Evolutionary conservation across 306 rosid species (phyloP).

Genomic region (Gillenia trifoliata): DNA sequence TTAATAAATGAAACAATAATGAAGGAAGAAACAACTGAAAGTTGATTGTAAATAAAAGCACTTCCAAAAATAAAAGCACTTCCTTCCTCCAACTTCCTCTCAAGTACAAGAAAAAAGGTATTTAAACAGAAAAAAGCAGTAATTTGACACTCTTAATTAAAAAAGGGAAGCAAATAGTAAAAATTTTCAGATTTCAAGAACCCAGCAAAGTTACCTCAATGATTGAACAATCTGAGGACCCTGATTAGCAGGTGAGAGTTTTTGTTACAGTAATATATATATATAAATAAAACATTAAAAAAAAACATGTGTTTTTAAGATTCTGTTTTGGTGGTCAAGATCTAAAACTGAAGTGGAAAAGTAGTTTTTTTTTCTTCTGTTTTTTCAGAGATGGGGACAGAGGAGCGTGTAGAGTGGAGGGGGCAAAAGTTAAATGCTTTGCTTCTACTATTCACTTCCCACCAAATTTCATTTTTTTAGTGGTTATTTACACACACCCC

Average conservation of each 20-base stretch:
- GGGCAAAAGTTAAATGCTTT: constrained; percentile 17
- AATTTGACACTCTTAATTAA: background rate
- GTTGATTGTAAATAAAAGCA: background rate
- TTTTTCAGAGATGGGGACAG: background rate
- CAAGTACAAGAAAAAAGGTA: background rate
- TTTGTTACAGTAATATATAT: constrained; percentile 10
- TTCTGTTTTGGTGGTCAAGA: constrained; percentile 44
- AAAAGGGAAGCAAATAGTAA: background rate
- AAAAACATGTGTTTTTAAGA: constrained; percentile 8
- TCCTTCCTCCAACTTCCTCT: too few relatives aligned
- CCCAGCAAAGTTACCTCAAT: constrained; percentile 30
- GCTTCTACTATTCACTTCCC: background rate
- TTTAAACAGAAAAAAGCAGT: background rate
- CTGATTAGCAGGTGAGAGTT: constrained; percentile 36
- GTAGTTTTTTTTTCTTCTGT: background rate
- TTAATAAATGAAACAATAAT: too few relatives aligned
- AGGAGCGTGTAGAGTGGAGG: constrained; percentile 47
- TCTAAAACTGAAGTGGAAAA: constrained; percentile 32
- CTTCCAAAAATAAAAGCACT: too few relatives aligned
- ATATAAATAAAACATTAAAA: background rate
- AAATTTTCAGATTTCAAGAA: constrained; percentile 14
- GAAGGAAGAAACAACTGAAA: background rate
- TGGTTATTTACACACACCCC: background rate
- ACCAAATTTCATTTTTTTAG: background rate
- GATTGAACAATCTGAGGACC: constrained; percentile 47